Base-by-base conservation (phyloP, 1,284 basidiomycete species). In the Heimioporus retisporus region DNA sequence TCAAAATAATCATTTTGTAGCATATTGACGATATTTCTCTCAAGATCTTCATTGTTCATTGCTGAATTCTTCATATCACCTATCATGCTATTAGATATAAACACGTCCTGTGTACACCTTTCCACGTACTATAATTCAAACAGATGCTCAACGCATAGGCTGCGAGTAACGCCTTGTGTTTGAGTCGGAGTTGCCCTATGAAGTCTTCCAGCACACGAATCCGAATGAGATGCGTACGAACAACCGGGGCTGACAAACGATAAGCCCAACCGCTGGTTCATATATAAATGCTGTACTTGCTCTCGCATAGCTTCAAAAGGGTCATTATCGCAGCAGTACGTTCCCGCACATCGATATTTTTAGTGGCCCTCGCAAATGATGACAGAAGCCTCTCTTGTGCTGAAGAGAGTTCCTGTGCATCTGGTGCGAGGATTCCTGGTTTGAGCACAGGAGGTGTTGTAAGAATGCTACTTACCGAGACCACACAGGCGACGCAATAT, bases 241-340 rank as follows among this genome's bases (percentile, higher is more conserved):
- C 58, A 7, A 23, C n/a, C 10, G 0, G 1, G n/a, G 61, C 72
- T 73, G 16, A 55, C 1, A 46, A 55, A 61, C 25, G 11, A 21
- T 73, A 6, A 71, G 31, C 11, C 25, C n/a, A 7, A 35, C 35
- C 35, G 35, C 19, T 40, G 5, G 14, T 42, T 55, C 7, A 11
- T 35, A 35, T 35, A 4, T 61, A 19, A 28, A 56, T 42, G 14
- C 13, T 7, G 35, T 2, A 40, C 68, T 40, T 21, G 66, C 71
- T 61, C 13, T 73, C 51, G 55, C 68, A 71, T 35, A 74, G 42
- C 14, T 60, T 63, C 48, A 74, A 25, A 25, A 72, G 42, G 1
- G 74, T 75, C 63, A 78, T 59, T 2, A 71, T 77, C 28, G 67
- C 67, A 42, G 69, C 66, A 1, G 68, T 67, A 55, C 73, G 75